Base-by-base conservation (phyloP, 179 eudicot genomes). In the Beta lomatogona region DNA sequence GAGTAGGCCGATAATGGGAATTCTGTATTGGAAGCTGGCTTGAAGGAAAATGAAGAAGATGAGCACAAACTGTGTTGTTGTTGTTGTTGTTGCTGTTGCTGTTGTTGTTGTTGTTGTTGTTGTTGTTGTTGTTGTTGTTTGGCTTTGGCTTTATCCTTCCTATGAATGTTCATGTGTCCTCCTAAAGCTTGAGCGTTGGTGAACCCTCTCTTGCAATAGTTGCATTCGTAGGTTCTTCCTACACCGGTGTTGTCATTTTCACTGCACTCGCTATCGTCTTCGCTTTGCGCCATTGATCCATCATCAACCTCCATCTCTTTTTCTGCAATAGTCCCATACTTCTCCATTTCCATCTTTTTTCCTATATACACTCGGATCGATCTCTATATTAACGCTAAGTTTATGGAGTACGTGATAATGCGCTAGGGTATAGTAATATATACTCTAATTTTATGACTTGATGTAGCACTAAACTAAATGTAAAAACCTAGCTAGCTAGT, bases 121-220 rank as follows among this genome's bases (percentile, higher is more conserved):
- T 88, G 75, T 46, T 71, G 55, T 12, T 87, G 89, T 82, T 91
- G 71, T 21, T 50, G n/a, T 5, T 86, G 89, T 83, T 88, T 86
- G 58, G 87, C 48, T 79, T 90, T 91, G 4, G 94, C 93, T 57
- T 91, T 91, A 9, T 92, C 97, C 82, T 91, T 94, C 82, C 97
- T 86, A 60, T 96, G 99, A 75, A 94, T 93, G 86, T 95, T 94
- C 98, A 95, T 95, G 88, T 93, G 97, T 6, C 97, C 98, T 45
- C 98, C 98, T 59, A 95, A 90, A 45, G 99, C 97, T 87, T 94
- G 98, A 86, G 99, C 97, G 79, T 93, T 91, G 71, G 89, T 94
- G 86, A 94, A 95, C 15, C 93, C 98, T 82, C 99, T 94, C 78
- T 96, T 94, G 87, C 99, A 94, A 25, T 89, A 96, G 75, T 73